Base-by-base conservation (phyloP, 2,329 filamentous ascomycete species). In the Byssoonygena ceratinophila region DNA sequence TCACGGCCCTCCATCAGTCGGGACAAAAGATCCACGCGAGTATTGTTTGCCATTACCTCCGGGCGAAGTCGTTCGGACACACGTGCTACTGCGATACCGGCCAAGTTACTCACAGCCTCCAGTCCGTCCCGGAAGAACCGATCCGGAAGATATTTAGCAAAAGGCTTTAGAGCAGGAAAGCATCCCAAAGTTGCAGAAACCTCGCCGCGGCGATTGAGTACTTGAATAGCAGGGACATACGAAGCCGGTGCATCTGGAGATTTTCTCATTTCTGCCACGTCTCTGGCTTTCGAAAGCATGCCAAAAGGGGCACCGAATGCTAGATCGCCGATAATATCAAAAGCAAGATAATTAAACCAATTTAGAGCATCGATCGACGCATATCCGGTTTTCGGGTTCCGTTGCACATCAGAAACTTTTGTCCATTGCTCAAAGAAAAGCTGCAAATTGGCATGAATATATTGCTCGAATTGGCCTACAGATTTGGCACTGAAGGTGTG, bases 401-500 rank as follows among this genome's bases (percentile, higher is more conserved):
- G 68, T 9, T 74, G 68, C 2, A 64, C 63, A n/a, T 74, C 67
- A 11, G 76, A 74, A 6, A 91, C 71, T 16, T 73, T 73, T 63
- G 87, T 85, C 78, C 88, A 87, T 65, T 88, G 81, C 55, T 74
- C 72, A 22, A 85, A 80, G 54, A 94, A 85, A 12, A 82, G 71
- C 54, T 84, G 80, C 2, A 94, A 76, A 66, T 94, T 94, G 58
- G 76, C 73, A 64, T 87, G 83, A 59, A 95, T 91, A 68, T 91
- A 94, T 48, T 88, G 85, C 72, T 95, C 89, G 64, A 94, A 94
- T 65, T 94, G 82, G 54, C 77, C 76, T 51, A 95, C 78, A 8
- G 81, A 86, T 71, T 91, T 94, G 55, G 83, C 77, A 12, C 83
- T 86, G 71, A 95, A 95, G 29, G 87, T 92, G 67, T 94, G 87